Evolutionary conservation across 1,284 basidiomycete species (phyloP), one percentile per base, ranked within the genome.

Genomic region (Neotropicomus parvogracilis): DNA sequence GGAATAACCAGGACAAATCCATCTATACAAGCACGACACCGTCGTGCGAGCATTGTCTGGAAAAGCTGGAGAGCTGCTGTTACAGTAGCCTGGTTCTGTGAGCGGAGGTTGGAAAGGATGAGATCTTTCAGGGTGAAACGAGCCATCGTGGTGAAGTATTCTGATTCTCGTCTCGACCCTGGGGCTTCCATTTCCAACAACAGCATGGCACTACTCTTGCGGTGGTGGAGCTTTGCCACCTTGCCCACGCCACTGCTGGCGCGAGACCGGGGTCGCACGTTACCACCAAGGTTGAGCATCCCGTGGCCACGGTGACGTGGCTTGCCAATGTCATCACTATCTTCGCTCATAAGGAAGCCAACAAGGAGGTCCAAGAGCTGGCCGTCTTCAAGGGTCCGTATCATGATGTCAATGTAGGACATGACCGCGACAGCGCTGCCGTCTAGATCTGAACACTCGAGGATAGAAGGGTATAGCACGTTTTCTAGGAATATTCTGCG

Each of bases 381-480:
- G 19, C 87, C 86, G 35, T 84, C 75, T 46, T 83, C 79, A 13
- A 95, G 75, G 0, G 85, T 88, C 40, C 83, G 78, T 44, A 95
- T 78, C 72, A 93, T 85, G 59, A 90, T 80, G 53, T 97, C 91
- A 53, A 98, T 85, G 61, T 99, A 98, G n/a, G 88, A 92, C 79
- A 98, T 86, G 44, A 98, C 93, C 2, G 95, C 95, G 1, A 97
- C 88, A 0, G 94, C 90, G 55, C 93, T 97, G 20, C 95, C 95
- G 66, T 99, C 95, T 6, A 75, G 66, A 53, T 92, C 89, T 1
- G 93, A 95, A 68, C 93, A 97, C 64, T 98, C 95, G 42, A 97
- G 75, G 41, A 99, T 81, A 6, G 92, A 91, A 0, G 95, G 93
- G 63, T 97, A 97, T 27, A 97, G 72, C 21, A 97, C 88, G 59